phyloP scores from a whole-genome alignment of 208 protist genomes.

The Crithidia mellificae region DNA sequence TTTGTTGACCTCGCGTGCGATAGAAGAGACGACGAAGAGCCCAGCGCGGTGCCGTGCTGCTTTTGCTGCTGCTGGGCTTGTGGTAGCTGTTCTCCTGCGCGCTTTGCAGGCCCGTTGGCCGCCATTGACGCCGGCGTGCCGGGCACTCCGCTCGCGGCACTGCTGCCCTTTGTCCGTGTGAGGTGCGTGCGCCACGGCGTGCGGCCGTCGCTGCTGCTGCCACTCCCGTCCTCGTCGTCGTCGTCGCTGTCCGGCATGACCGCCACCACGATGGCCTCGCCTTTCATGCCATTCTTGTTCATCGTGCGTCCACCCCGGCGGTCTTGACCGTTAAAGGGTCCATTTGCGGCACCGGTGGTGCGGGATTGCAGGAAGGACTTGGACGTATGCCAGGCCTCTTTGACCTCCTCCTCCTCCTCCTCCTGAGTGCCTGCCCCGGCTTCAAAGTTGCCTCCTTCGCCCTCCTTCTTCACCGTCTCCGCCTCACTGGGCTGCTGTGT shows the following conservation, averaged over 20 bases:
- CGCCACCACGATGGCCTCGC: conserved; percentile 24
- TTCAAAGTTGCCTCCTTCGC: background rate
- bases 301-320: conserved; percentile 6
- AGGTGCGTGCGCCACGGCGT: background rate
- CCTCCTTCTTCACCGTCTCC: background rate
- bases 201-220: background rate
- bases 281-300: conserved; percentile 34
- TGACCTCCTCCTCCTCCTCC: background rate
- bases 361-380: conserved; percentile 20
- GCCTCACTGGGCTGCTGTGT: background rate
- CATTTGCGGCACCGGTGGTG: background rate
- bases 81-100: conserved; percentile 23
- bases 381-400: conserved; percentile 22
- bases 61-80: conserved; percentile 5
- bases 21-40: background rate
- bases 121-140: background rate
- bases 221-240: no score
- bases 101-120: background rate
- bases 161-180: background rate
- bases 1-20: no score
- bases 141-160: background rate
- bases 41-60: background rate
- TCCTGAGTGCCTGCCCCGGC: background rate
- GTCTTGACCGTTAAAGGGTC: background rate
- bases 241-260: conserved; percentile 29